Base-by-base conservation (phyloP, 164 flowering plant genomes). In the Cinnamomum micranthum region DNA sequence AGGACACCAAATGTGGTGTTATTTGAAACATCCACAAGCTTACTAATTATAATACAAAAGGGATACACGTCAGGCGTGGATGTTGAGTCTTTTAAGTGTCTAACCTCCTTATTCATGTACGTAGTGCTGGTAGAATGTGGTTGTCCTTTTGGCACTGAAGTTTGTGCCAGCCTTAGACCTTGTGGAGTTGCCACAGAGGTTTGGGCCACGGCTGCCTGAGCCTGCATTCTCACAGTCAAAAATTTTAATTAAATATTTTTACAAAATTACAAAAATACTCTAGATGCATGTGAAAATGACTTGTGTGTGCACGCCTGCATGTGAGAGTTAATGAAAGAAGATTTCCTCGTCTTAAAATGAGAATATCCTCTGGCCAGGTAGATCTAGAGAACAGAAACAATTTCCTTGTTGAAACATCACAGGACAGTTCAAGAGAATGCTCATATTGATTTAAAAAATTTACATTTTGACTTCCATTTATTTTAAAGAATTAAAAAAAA, bases 31-130 rank as follows among this genome's bases (percentile, higher is more conserved):
- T 25, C 28, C 25, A 23, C 67, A 64, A 64, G 28, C 67, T 24
- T 24, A 60, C 20, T 2, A 20, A 64, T 11, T 14, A 64, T 64
- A 23, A 23, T 9, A 24, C 28, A 23, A 23, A 23, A 64, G 67
- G 14, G n/a, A 19, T 2, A 19, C 47, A 35, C 9, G 47, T 20
- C 64, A 17, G n/a, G 17, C 2, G 5, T 55, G 15, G 60, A 55
- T 55, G 47, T 31, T 67, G 24, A 14, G 60, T 65, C 35, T 31
- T 31, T 31, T 31, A 31, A 31, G 35, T 31, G 35, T 31, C 78
- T 77, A 17, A 94, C 98, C 94, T 89, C 98, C 82, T 86, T 89
- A 25, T 94, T 85, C 51, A 89, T 73, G 70, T 65, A 73, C 70
- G 77, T 68, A 58, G 73, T 72, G 14, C 80, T 41, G 17, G 63